Evolutionary conservation across 306 rosid species (phyloP), one percentile per base, ranked within the genome.

Genomic region (Castanospermum australe): DNA sequence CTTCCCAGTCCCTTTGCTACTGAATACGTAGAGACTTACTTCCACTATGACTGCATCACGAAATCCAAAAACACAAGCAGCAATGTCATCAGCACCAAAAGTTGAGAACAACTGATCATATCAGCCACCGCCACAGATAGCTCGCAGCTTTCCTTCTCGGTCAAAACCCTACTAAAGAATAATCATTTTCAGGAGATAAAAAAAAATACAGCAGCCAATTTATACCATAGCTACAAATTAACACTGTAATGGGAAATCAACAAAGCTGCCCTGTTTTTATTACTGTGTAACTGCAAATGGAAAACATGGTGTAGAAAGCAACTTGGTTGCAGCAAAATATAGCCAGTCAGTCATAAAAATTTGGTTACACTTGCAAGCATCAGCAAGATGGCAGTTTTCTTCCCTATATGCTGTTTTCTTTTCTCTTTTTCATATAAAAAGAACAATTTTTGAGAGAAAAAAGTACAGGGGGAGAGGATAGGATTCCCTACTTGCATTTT

Each of bases 11-110:
- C 30, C 56, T 62, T 65, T 71, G 57, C 56, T 50, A 68, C 63
- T 1, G 51, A 64, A 54, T 56, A 68, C 17, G 21, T 75, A 69
- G 41, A 68, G 70, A 89, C 95, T 87, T 82, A 95, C 99, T 84
- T 95, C 99, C 28, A 95, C 89, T 80, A 95, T 85, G 68, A 95
- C 99, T 41, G 99, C 99, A 86, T 95, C 99, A 66, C 99, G 98
- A 88, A 95, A 95, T 57, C 99, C 98, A 76, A 95, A 95, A 76
- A 97, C 98, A 85, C 98, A 92, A 56, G 98, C 97, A 82, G 99
- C 90, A 79, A 91, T 77, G 64, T 92, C 97, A 73, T 91, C 98
- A 24, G 94, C 96, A 13, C 99, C 99, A 86, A 89, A 92, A 24
- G 97, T 95, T 74, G 99, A 92, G 88, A 95, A 94, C 81, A 95